Conservation (phyloP, 306 rosid genomes). For the Vigna angularis region DNA sequence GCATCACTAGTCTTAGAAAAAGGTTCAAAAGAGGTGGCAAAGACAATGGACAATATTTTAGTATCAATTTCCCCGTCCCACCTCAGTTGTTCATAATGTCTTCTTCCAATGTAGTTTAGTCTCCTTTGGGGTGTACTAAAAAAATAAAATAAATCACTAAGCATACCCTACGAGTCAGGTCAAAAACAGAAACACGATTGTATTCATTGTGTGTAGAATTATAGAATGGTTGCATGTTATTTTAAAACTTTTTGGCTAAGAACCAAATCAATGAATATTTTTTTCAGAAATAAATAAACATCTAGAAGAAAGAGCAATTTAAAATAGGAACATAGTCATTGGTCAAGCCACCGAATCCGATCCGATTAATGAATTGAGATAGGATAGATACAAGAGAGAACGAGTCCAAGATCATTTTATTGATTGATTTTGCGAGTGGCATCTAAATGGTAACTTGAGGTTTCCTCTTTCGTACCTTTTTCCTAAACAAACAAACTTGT, state of each 20-base stretch:
- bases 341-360: constrained; percentile 31
- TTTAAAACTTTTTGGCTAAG: neutral
- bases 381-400: neutral
- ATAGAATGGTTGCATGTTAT: neutral
- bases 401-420: neutral
- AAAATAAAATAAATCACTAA: neutral
- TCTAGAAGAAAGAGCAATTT: constrained; percentile 9
- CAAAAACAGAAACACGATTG: neutral
- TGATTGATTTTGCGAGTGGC: neutral
- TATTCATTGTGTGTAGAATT: neutral
- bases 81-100: neutral
- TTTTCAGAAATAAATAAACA: neutral
- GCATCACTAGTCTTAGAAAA: neutral
- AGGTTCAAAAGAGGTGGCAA: constrained; percentile 11
- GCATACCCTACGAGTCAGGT: neutral
- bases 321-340: neutral
- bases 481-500: neutral
- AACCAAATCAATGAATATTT: neutral
- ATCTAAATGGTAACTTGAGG: neutral
- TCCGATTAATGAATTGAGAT: constrained; percentile 9
- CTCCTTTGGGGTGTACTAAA: neutral
- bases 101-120: neutral
- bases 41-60: neutral
- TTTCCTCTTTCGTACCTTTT: neutral
- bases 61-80: neutral